These are phyloP conservation scores for Liquidambar formosana DNA, from an alignment of 164 flowering plant genomes.

Conservation along the genomic window DNA sequence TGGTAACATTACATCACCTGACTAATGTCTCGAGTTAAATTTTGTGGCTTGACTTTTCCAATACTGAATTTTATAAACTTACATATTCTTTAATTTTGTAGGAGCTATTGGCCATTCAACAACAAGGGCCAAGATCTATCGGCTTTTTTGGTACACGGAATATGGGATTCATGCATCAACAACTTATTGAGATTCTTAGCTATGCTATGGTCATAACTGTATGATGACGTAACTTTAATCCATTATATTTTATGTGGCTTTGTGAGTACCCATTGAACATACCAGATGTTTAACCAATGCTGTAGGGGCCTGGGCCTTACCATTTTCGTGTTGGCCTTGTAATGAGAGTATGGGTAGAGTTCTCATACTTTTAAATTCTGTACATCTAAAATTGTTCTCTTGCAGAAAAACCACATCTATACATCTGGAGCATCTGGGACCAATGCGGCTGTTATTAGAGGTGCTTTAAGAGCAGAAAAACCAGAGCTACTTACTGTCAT, in stretches of 20 bases:
- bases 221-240: conserved; percentile 29
- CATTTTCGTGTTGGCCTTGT: not conserved
- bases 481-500: conserved; percentile 95
- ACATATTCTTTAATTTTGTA: conserved; percentile 21
- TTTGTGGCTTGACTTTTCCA: no score
- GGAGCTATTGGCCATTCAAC: conserved; percentile 97
- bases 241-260: not conserved
- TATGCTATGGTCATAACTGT: conserved; percentile 98
- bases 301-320: not conserved
- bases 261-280: not conserved
- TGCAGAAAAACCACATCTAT: conserved; percentile 95
- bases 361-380: not conserved
- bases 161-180: conserved; percentile 98
- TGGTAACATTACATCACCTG: no score
- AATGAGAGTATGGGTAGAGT: no score
- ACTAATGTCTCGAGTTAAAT: no score
- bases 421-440: conserved; percentile 99
- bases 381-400: not conserved
- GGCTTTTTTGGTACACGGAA: conserved; percentile 98
- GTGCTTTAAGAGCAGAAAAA: conserved; percentile 63
- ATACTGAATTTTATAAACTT: not conserved
- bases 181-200: conserved; percentile 97
- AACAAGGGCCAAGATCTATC: conserved; percentile 93
- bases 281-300: not conserved
- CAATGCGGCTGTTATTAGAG: conserved; percentile 98